Base-by-base conservation (phyloP, 192 early-diverging fungal genomes). In the Backusella sp. region DNA sequence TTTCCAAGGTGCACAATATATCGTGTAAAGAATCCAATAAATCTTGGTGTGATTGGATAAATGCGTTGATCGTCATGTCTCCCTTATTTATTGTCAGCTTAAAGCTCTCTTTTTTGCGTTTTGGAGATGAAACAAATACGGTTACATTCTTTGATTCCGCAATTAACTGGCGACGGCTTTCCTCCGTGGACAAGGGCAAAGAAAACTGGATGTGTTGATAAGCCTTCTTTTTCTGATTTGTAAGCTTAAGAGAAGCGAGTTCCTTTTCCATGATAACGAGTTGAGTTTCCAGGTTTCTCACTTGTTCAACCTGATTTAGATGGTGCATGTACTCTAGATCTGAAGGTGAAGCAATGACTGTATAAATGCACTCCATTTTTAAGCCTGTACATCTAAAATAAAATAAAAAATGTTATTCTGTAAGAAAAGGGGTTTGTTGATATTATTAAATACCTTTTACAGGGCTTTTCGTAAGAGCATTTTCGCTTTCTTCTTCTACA, bases 311-410 rank as follows among this genome's bases (percentile, higher is more conserved):
- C 11, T 42, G 9, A 1, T 34, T 44, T 6, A 75, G 15, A 0
- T 75, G 42, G 19, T 75, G 26, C 28, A 70, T 36, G 44, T 59
- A 78, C 68, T 78, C 77, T 15, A 32, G 4, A 71, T 78, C 77
- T 12, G 11, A 1, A 6, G 77, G 77, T 46, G 65, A 46, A 1
- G 6, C 23, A 26, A 42, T 78, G 37, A 30, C 52, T 6, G 59
- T 36, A 21, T 78, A 78, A 12, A 52, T 34, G n/a, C 77, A 78
- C 1, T 46, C 56, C 34, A 78, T 9, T 1, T 37, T n/a, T 26
- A 73, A 23, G 12, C 39, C 66, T 1, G 32, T 39, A 30, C 77
- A 78, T 46, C 77, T 78, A 68, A 32, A 62, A 34, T n/a, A 73
- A 62, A 39, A 59, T 19, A 15, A 34, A 34, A 19, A n/a, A 0